Evolutionary conservation across 805 yeast genomes (phyloP).

Genomic region (Nakazawaea wyomingensis): DNA sequence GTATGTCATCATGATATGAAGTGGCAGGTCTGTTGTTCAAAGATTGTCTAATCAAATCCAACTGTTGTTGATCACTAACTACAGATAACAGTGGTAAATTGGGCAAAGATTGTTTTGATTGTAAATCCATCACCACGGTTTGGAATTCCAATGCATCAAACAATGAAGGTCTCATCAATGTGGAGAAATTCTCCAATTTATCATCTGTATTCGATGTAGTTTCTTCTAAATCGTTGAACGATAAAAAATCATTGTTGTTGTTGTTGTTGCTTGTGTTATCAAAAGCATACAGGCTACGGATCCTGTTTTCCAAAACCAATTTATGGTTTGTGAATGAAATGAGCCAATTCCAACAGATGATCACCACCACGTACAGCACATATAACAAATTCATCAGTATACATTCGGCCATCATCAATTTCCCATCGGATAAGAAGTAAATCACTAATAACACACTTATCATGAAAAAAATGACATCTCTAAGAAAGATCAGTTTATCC

Average conservation of each 20-base stretch:
- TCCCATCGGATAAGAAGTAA: constrained; percentile 44
- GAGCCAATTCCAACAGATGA: constrained; percentile 37
- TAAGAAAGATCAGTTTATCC: constrained; percentile 39
- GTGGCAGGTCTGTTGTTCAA: not conserved
- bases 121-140: constrained; percentile 11
- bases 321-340: constrained; percentile 10
- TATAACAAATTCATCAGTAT: constrained; percentile 52
- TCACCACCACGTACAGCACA: constrained; percentile 51
- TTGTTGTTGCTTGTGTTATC: constrained; percentile 6
- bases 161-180: constrained; percentile 12
- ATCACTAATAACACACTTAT: constrained; percentile 45
- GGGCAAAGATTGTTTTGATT: not conserved
- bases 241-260: too few relatives aligned
- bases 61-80: constrained; percentile 3
- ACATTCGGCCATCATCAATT: constrained; percentile 50
- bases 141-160: constrained; percentile 16
- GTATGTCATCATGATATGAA: not conserved
- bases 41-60: constrained; percentile 4
- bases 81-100: too few relatives aligned
- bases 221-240: not conserved
- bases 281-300: constrained; percentile 22
- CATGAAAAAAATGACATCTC: constrained; percentile 62
- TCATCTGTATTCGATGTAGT: constrained; percentile 5
- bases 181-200: not conserved
- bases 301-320: constrained; percentile 17